Evolutionary conservation across 352 stramenopile genomes (phyloP), one percentile per base, ranked within the genome.

Genomic region (Phytophthora rubi): DNA sequence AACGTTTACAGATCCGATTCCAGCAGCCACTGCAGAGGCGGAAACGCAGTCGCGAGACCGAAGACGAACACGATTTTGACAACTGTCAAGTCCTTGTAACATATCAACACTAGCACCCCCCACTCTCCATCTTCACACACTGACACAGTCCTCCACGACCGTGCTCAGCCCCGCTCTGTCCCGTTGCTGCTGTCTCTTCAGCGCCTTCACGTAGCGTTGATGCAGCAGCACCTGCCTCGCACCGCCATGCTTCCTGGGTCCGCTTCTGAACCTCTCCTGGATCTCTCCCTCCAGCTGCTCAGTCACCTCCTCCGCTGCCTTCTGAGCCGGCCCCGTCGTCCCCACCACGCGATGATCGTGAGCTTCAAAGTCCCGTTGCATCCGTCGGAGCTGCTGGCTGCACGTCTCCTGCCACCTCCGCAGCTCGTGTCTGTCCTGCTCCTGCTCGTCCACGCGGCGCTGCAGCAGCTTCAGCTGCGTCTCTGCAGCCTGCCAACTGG

Each of bases 151-250:
- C 30, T 70, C 54, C 3, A 44, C 21, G 21, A 59, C 45, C 6
- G 33, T 66, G 32, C 44, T 44, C 8, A 68, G 28, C 23, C 49
- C 53, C 15, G 44, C 16, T 56, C 48, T 52, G 15, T 65, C 39
- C 32, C 52, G 62, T 30, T 68, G 35, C 21, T 70, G 60, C 58
- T 78, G 73, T 21, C 60, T 65, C 28, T 58, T 62, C 12, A 70
- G 39, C n/a, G 59, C 64, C 9, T 73, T 28, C 0, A 63, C 49
- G 33, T 58, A 73, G 10, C 64, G 61, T 42, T 58, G 42, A 44
- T 61, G 55, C 16, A 82, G 52, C 37, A 63, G 51, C 18, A 70
- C 32, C n/a, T 65, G 71, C 0, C 15, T 37, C 33, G 28, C 60
- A 9, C 55, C 47, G 30, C 56, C 56, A 21, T 59, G 12, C 21